Base-by-base conservation (phyloP, 805 yeast genomes). In the Pichia exigua region DNA sequence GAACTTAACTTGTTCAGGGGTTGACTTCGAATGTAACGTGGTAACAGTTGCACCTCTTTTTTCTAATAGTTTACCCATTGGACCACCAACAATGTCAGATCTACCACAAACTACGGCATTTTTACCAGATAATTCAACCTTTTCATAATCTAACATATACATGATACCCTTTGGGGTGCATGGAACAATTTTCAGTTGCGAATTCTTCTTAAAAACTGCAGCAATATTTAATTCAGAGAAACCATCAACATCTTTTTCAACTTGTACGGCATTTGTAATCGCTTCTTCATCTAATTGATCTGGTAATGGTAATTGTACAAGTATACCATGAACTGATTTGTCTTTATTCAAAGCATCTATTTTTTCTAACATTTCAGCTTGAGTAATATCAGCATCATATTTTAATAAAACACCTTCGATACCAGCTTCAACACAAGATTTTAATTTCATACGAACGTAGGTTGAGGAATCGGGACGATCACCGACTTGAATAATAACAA, bases 101-200 rank as follows among this genome's bases (percentile, higher is more conserved):
- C 98, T 81, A 50, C 99, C 98, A 54, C 94, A 73, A 22, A 92
- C 98, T 53, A 91, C 96, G 20, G 95, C 96, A 55, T 77, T 77
- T 60, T 87, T 80, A 51, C 97, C 97, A n/a, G 78, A 66, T 52
- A 90, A 71, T 32, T 73, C 69, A 26, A 88, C 79, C 10, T 84
- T 81, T 46, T 87, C 78, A 57, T 83, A 76, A 60, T 85, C 79
- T 62, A 92, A 75, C 62, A 92, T 73, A 62, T 82, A 85, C 74
- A 92, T 83, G 61, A 90, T 81, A 53, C 99, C 99, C 70, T 84
- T 82, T 50, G 99, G 99, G 28, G 99, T 92, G 72, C 98, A 92
- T 38, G 99, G 98, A 57, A 84, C 75, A 69, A 89, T 91, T 54
- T 73, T 70, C 32, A 97, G 96, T 39, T 73, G 65, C 22, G 97